Conservation (phyloP, 139 green algal genomes). For the Auxenochlorella pyrenoidosa region DNA sequence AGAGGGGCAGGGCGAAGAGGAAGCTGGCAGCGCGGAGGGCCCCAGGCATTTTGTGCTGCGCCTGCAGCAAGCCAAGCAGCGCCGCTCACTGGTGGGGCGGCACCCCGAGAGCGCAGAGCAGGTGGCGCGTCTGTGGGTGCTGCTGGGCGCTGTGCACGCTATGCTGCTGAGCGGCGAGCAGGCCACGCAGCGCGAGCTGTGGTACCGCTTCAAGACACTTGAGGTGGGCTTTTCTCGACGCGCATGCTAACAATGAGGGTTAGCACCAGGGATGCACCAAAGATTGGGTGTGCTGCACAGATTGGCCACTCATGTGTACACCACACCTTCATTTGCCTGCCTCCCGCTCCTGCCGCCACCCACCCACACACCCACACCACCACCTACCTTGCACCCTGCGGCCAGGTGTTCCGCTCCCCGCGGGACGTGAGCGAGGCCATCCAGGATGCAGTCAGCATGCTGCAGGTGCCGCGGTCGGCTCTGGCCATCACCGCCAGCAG, state of each 20-base stretch:
- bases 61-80: background rate
- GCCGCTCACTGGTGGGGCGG: constrained; percentile 31
- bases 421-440: constrained; percentile 68
- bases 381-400: background rate
- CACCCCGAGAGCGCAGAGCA: constrained; percentile 36
- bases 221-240: constrained; percentile 25
- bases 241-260: no score
- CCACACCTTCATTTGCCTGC: no score
- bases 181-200: constrained; percentile 78
- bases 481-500: constrained; percentile 72
- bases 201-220: constrained; percentile 67
- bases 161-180: constrained; percentile 51
- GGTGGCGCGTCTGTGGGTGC: constrained; percentile 57
- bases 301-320: no score
- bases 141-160: constrained; percentile 69
- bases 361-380: background rate
- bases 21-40: background rate
- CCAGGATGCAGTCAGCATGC: constrained; percentile 62
- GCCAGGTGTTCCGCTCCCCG: constrained; percentile 49
- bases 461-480: constrained; percentile 63
- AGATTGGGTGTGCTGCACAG: no score
- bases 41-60: background rate
- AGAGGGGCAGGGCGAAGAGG: background rate
- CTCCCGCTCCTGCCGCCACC: no score
- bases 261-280: no score